phyloP scores from a whole-genome alignment of 768 basidiomycete genomes.

The Trametes cinnabarina region DNA sequence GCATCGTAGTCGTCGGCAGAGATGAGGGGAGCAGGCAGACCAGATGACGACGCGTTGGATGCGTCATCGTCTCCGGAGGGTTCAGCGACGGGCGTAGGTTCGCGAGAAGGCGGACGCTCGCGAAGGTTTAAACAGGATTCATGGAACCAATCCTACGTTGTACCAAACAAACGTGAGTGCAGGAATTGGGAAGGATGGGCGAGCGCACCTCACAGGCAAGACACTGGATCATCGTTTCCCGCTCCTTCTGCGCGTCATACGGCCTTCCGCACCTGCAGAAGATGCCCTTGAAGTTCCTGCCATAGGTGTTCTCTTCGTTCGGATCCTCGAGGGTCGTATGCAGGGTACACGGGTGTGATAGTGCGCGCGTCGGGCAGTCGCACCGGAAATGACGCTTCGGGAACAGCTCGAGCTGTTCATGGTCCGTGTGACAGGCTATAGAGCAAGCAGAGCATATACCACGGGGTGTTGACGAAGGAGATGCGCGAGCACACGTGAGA shows the following conservation, averaged over 20 bases:
- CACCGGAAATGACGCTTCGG: conserved; percentile 82
- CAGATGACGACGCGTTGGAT: conserved; percentile 64
- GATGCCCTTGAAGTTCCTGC: conserved; percentile 65
- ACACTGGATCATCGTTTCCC: conserved; percentile 89
- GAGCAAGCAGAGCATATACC: conserved; percentile 84
- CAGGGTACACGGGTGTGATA: conserved; percentile 63
- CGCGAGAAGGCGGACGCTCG: conserved; percentile 55
- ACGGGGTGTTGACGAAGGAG: conserved; percentile 34
- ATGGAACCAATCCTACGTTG: conserved; percentile 82
- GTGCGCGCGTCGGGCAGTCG: conserved; percentile 72
- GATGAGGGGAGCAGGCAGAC: conserved; percentile 66
- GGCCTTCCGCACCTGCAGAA: conserved; percentile 76
- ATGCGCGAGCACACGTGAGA: conserved; percentile 56
- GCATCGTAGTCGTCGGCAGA: conserved; percentile 69
- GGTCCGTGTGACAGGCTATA: conserved; percentile 82
- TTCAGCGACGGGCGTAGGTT: conserved; percentile 33
- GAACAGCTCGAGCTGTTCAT: conserved; percentile 85
- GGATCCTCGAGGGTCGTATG: conserved; percentile 51
- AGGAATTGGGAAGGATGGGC: neutral
- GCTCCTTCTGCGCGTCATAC: conserved; percentile 72
- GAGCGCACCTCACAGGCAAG: conserved; percentile 74
- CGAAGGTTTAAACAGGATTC: conserved; percentile 85
- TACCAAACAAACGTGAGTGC: neutral
- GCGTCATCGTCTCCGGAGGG: conserved; percentile 42
- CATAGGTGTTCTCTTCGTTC: conserved; percentile 64